phyloP scores from a whole-genome alignment of 2,329 filamentous ascomycete species.

The Thielaviopsis punctulata region DNA sequence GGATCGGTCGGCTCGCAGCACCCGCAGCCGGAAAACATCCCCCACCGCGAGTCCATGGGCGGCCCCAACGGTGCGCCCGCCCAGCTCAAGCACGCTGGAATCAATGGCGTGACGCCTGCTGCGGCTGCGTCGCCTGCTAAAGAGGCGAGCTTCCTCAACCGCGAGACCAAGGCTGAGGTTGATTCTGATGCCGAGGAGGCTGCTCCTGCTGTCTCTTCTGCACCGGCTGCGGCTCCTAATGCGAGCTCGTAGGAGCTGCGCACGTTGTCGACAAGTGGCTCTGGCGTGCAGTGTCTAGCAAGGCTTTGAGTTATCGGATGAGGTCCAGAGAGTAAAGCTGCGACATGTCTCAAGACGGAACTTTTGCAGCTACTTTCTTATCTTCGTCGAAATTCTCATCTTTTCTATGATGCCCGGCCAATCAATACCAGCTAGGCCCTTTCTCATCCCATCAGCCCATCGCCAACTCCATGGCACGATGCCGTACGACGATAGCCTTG shows the following conservation, averaged over 20 bases:
- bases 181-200: conserved; percentile 9
- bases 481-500: neutral
- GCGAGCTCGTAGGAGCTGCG: neutral
- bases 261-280: neutral
- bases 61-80: conserved; percentile 19
- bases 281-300: neutral
- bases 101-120: conserved; percentile 17
- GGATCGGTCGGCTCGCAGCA: conserved; percentile 90
- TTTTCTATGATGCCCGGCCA: neutral
- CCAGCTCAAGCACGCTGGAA: conserved; percentile 24
- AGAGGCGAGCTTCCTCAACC: conserved; percentile 73
- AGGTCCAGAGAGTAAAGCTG: neutral
- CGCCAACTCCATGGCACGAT: neutral
- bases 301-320: neutral
- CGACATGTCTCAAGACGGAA: neutral
- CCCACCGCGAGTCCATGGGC: conserved; percentile 44
- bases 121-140: conserved; percentile 61
- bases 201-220: neutral
- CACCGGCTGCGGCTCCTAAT: neutral
- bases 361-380: too few relatives aligned
- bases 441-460: neutral
- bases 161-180: conserved; percentile 51
- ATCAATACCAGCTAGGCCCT: neutral
- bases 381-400: too few relatives aligned
- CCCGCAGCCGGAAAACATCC: conserved; percentile 87